phyloP scores from a whole-genome alignment of 495 filamentous ascomycete species.

The Durotheca rogersii region DNA sequence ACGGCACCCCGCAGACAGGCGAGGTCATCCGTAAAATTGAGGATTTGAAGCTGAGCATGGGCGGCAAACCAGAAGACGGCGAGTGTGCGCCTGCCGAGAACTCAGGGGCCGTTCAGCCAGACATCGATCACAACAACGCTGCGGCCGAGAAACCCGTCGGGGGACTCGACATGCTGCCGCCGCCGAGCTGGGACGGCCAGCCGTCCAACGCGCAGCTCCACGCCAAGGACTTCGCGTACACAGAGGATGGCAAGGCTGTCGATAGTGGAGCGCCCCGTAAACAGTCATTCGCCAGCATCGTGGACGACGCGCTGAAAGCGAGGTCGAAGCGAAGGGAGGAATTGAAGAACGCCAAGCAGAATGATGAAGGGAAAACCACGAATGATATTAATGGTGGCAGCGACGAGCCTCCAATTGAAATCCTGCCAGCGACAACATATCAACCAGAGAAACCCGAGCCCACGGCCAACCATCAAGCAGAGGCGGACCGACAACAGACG shows the following conservation, averaged over 20 bases:
- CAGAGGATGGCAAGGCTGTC: not conserved
- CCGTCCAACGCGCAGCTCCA: not conserved
- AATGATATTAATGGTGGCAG: not conserved
- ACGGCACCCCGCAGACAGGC: too few species aligned
- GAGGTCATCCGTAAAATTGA: too few species aligned
- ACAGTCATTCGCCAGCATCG: too few species aligned
- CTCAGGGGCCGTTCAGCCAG: too few species aligned
- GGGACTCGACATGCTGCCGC: not conserved
- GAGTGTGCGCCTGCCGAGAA: too few species aligned
- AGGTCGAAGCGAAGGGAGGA: too few species aligned
- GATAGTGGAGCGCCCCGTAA: not conserved
- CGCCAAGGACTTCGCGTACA: not conserved
- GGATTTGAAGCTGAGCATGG: too few species aligned
- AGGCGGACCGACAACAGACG: not conserved
- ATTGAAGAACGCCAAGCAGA: too few species aligned
- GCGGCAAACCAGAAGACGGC: too few species aligned
- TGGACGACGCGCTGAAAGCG: too few species aligned
- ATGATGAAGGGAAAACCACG: conserved; percentile 7
- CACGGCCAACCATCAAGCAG: not conserved
- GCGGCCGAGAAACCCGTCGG: not conserved
- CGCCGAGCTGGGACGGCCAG: not conserved
- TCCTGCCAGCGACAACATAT: not conserved
- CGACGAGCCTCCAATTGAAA: not conserved
- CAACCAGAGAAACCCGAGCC: not conserved
- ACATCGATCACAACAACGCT: not conserved